These are phyloP conservation scores for Astragalus glycyphyllos DNA, from an alignment of 306 rosid species.

Conservation along the genomic window DNA sequence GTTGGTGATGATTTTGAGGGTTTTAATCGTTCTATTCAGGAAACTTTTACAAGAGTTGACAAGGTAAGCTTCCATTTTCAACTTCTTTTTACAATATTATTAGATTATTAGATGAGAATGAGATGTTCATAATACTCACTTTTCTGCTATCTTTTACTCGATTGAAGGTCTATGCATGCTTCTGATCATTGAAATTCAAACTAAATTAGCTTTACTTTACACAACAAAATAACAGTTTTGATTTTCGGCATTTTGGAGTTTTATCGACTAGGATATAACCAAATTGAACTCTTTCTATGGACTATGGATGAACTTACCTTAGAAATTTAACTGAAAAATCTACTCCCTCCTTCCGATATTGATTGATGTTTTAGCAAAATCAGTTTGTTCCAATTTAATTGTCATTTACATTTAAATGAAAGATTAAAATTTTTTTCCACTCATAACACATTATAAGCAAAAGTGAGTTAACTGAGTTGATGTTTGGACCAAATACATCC, in stretches of 20 bases:
- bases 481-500: no score
- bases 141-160: not conserved
- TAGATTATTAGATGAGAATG: no score
- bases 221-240: no score
- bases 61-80: constrained; percentile 38
- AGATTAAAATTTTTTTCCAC: no score
- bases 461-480: no score
- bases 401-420: no score
- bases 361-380: no score
- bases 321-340: not conserved
- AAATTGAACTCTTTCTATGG: not conserved
- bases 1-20: constrained; percentile 40
- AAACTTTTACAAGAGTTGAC: constrained; percentile 48
- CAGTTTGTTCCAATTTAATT: no score
- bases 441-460: no score
- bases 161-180: not conserved
- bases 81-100: not conserved
- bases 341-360: no score
- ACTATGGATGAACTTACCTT: not conserved
- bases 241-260: not conserved
- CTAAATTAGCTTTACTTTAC: not conserved
- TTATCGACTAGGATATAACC: not conserved
- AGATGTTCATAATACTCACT: not conserved
- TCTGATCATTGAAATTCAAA: not conserved
- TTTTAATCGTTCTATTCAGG: constrained; percentile 37